Percentiles rank a stretch among this genome's conserved stretches.
Evolutionary conservation across 768 basidiomycete genomes (phyloP).

Genomic region (Boletus sp.): DNA sequence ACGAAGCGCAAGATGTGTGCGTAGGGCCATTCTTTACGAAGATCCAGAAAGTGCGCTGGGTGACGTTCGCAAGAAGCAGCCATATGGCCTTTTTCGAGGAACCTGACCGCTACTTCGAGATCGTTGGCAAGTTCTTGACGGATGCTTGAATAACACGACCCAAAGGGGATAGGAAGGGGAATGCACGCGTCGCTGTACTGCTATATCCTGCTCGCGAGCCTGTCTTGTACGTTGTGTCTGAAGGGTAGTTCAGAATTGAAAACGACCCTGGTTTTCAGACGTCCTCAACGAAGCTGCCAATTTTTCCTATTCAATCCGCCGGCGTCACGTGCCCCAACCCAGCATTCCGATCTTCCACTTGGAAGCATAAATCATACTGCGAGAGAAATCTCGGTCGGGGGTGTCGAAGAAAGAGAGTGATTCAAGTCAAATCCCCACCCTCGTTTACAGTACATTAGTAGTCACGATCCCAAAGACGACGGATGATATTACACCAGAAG

Average conservation of each 20-base stretch:
- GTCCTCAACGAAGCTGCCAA: too few relatives aligned
- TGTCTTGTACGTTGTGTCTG: too few relatives aligned
- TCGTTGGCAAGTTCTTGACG: too few relatives aligned
- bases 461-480: background rate
- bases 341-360: too few relatives aligned
- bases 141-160: background rate
- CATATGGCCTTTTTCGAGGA: slow-evolving; percentile 18
- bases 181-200: background rate
- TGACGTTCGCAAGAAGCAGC: slow-evolving; percentile 31
- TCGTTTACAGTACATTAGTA: background rate
- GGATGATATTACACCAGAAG: background rate
- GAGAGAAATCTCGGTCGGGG: too few relatives aligned
- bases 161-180: background rate
- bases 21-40: slow-evolving; percentile 32
- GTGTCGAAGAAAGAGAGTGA: too few relatives aligned
- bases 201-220: background rate
- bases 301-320: too few relatives aligned
- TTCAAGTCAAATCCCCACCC: background rate
- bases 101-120: slow-evolving; percentile 19
- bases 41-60: slow-evolving; percentile 36
- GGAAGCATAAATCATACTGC: too few relatives aligned
- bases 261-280: too few relatives aligned
- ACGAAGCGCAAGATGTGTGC: slow-evolving; percentile 37
- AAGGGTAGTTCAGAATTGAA: too few relatives aligned
- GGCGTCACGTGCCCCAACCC: too few relatives aligned